Percentiles rank a stretch among this genome's conserved stretches.
Conservation (phyloP, 805 yeast species). For the Candida loeiensis region DNA sequence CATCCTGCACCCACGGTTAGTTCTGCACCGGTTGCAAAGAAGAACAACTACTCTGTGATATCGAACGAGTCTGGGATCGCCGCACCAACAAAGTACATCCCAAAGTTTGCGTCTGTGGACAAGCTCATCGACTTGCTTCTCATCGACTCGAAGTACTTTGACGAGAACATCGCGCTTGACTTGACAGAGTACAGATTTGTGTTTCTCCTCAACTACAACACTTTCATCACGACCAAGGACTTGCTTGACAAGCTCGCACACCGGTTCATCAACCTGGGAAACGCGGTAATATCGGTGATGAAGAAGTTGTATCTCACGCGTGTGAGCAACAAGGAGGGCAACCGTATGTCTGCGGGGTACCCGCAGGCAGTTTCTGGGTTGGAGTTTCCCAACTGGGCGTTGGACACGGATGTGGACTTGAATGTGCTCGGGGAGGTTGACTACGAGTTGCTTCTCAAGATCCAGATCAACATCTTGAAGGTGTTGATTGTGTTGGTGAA, state of each 20-base stretch:
- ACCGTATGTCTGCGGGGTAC: conserved; percentile 8
- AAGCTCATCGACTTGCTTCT: conserved; percentile 77
- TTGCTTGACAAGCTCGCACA: conserved; percentile 39
- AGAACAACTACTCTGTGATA: conserved; percentile 19
- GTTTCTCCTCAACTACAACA: conserved; percentile 38
- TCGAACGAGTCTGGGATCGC: conserved; percentile 14
- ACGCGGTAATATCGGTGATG: conserved; percentile 44
- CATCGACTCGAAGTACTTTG: conserved; percentile 60
- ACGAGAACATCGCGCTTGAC: conserved; percentile 30
- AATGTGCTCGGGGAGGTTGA: conserved; percentile 52
- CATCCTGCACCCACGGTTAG: neutral
- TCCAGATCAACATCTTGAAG: conserved; percentile 78
- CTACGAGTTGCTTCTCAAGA: conserved; percentile 66
- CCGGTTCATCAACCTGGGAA: conserved; percentile 41
- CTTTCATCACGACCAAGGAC: conserved; percentile 38
- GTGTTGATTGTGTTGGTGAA: conserved; percentile 67
- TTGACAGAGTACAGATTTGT: conserved; percentile 40
- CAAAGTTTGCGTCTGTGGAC: conserved; percentile 60
- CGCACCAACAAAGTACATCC: conserved; percentile 20
- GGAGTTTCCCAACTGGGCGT: conserved; percentile 60
- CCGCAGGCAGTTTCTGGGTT: conserved; percentile 10
- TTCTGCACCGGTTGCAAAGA: conserved; percentile 8
- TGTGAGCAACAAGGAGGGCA: conserved; percentile 10
- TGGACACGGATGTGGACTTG: conserved; percentile 35
- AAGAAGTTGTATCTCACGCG: conserved; percentile 23